Percentiles rank a stretch among this genome's conserved stretches.
Evolutionary conservation across 192 early-diverging fungal genomes (phyloP).

Genomic region (Thamnidium elegans): DNA sequence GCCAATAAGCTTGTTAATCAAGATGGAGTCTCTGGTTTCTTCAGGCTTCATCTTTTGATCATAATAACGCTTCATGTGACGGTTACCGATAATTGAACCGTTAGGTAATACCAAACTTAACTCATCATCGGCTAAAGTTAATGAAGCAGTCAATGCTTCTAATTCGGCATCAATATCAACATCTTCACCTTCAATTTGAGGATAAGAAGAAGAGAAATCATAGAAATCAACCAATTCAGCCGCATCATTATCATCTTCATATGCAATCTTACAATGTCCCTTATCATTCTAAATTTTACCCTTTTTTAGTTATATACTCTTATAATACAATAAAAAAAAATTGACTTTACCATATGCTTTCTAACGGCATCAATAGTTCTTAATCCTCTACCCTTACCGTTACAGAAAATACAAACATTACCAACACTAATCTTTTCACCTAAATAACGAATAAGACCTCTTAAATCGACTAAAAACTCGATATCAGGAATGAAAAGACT

Average conservation of each 20-base stretch:
- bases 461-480: constrained; percentile 86
- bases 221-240: constrained; percentile 94
- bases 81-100: constrained; percentile 79
- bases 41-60: constrained; percentile 72
- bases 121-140: constrained; percentile 72
- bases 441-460: constrained; percentile 86
- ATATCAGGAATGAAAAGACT: constrained; percentile 97
- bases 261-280: constrained; percentile 96
- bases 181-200: constrained; percentile 47
- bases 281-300: constrained; percentile 85
- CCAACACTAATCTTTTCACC: constrained; percentile 94
- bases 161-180: constrained; percentile 46
- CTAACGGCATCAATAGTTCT: constrained; percentile 90
- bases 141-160: constrained; percentile 32
- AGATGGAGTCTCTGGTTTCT: constrained; percentile 67
- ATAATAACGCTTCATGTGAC: constrained; percentile 79
- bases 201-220: constrained; percentile 89
- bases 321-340: too few relatives aligned
- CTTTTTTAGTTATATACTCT: too few relatives aligned
- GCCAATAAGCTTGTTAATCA: constrained; percentile 76
- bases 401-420: constrained; percentile 95
- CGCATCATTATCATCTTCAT: constrained; percentile 88
- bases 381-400: constrained; percentile 81
- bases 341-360: constrained; percentile 81
- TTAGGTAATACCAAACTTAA: constrained; percentile 85